Evolutionary conservation across 192 early-diverging fungal genomes (phyloP).

Genomic region (Linnemannia hyalina): DNA sequence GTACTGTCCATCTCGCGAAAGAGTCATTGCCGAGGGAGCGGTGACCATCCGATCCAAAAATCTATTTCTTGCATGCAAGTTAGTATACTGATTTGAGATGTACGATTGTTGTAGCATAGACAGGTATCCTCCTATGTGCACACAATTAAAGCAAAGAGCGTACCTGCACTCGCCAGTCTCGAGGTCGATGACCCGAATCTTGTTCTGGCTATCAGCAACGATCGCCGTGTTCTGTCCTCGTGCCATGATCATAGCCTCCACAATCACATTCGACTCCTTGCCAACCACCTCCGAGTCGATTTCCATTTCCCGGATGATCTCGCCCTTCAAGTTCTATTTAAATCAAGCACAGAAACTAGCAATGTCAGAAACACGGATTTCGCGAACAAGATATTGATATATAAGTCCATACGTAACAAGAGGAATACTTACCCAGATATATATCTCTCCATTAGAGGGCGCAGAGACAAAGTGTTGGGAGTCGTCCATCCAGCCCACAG

Average conservation of each 20-base stretch:
- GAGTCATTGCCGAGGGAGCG: neutral
- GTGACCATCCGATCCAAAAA: slow-evolving; percentile 22
- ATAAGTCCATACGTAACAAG: neutral
- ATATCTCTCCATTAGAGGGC: neutral
- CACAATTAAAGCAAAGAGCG: neutral
- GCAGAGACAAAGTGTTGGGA: slow-evolving; percentile 35
- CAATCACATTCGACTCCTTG: neutral
- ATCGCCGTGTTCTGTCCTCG: slow-evolving; percentile 35
- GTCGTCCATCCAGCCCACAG: slow-evolving; percentile 39
- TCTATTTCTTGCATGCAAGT: neutral
- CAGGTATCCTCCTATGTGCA: neutral
- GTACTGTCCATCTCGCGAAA: slow-evolving; percentile 33
- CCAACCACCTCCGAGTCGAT: neutral
- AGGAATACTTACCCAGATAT: slow-evolving; percentile 37
- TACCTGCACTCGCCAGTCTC: slow-evolving; percentile 28
- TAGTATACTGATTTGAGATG: too few species aligned
- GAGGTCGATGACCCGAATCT: slow-evolving; percentile 24
- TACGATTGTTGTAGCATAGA: too few species aligned
- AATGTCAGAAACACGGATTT: neutral
- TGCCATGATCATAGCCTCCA: slow-evolving; percentile 22
- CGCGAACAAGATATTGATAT: neutral
- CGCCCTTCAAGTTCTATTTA: slow-evolving; percentile 35
- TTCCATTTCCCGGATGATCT: slow-evolving; percentile 22
- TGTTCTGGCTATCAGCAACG: neutral
- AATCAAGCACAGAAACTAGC: neutral